Evolutionary conservation across 192 early-diverging fungal genomes (phyloP), one percentile per base, ranked within the genome.

Genomic region (Coemansia sp.): DNA sequence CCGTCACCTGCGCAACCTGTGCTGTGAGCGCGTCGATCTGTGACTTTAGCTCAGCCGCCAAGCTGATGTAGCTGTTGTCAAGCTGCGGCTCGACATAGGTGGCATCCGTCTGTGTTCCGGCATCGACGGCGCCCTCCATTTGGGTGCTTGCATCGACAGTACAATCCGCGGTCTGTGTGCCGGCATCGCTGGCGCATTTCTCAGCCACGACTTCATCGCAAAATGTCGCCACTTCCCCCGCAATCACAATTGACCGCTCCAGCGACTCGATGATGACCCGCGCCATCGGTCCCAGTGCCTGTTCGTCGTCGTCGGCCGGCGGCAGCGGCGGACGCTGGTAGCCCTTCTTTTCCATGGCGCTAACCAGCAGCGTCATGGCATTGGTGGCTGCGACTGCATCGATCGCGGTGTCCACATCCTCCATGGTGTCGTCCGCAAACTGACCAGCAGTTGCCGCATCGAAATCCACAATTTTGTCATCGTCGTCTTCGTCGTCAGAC

Each of bases 181-280:
- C n/a, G n/a, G n/a, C n/a, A n/a, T 32, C 30, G 30, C 2, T 4
- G 4, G 27, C 27, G 2, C 12, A 7, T 9, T 40, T 4, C 22
- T 45, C 31, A 11, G 25, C 21, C 1, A 11, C 38, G 3, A 22
- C 42, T 14, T 32, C 36, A 5, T 52, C 61, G 20, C 50, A 59
- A 2, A 20, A 32, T 0, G 52, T 10, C 8, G 32, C n/a, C 17
- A 70, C 36, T 17, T 64, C 68, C 35, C 50, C 52, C n/a, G 53
- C 61, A 8, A 70, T 53, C 3, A 11, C 35, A n/a, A 53, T 10
- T 8, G 61, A 59, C 21, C 61, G 32, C 11, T 64, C 68, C 29
- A 70, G 50, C 30, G 53, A 50, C 21, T 54, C 50, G 36, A 50
- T 45, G 2, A 70, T 63, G 0, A 34, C 12, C 39, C 25, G 40